Percentiles rank a stretch among this genome's conserved stretches.
Conservation (phyloP, 371 early-diverging fungal genomes). For the Mucor sp. region DNA sequence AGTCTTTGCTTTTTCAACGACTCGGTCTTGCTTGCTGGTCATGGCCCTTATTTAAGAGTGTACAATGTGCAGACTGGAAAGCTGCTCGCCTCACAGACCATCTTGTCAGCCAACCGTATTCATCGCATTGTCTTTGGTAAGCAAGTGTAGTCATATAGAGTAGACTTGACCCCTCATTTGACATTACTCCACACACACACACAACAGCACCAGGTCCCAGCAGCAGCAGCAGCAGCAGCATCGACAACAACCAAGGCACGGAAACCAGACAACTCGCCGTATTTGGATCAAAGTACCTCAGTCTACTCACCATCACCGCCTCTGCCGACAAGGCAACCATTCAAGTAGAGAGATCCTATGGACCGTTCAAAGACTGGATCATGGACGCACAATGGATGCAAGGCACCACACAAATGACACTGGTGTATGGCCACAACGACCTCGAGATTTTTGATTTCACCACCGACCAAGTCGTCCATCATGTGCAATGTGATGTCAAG, state of each 20-base stretch:
- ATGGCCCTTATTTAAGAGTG: conserved; percentile 62
- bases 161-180: too few species aligned
- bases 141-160: too few species aligned
- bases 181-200: too few species aligned
- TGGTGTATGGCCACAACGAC: conserved; percentile 80
- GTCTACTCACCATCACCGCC: conserved; percentile 21
- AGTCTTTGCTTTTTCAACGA: conserved; percentile 56
- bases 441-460: conserved; percentile 55
- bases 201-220: background rate
- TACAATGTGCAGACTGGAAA: conserved; percentile 51
- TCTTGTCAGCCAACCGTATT: conserved; percentile 52
- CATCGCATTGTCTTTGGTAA: conserved; percentile 63
- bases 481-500: conserved; percentile 55
- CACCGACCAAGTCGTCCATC: conserved; percentile 23
- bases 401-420: conserved; percentile 41
- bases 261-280: conserved; percentile 26
- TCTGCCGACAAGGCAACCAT: conserved; percentile 11
- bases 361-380: conserved; percentile 68
- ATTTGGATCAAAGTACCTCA: conserved; percentile 51
- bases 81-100: conserved; percentile 36
- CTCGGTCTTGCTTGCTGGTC: conserved; percentile 58
- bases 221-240: background rate
- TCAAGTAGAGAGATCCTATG: conserved; percentile 15
- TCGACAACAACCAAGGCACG: background rate
- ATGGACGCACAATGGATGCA: conserved; percentile 70